A percentile compares a stretch with the other conserved stretches of the same genome.
phyloP scores from a whole-genome alignment of 345 rosid genomes.

The Streptanthus diversifolius region DNA sequence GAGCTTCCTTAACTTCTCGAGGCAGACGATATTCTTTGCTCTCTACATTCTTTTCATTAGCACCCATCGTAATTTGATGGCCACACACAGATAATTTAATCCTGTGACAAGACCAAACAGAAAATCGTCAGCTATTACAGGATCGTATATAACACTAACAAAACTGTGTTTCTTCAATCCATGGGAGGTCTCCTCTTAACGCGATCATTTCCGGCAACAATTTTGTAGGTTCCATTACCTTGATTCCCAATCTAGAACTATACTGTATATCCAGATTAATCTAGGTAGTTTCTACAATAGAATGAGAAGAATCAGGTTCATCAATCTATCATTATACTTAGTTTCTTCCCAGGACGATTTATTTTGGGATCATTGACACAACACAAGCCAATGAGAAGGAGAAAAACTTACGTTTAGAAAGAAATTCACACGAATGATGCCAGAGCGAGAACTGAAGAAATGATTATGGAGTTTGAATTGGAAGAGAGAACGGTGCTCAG shows the following conservation, averaged over 20 bases:
- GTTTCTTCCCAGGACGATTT: background rate
- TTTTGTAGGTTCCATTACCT: background rate
- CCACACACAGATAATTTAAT: background rate
- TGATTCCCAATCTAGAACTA: background rate
- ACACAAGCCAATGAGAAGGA: background rate
- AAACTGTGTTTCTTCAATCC: background rate
- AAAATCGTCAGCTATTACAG: background rate
- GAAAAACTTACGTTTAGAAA: conserved; percentile 7
- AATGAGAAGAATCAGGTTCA: background rate
- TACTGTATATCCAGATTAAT: background rate
- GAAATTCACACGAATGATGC: background rate
- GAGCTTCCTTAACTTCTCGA: conserved; percentile 46
- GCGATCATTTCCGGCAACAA: conserved; percentile 9
- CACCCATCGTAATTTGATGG: conserved; percentile 6
- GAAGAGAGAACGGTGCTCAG: background rate
- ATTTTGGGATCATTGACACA: background rate
- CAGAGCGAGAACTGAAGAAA: background rate
- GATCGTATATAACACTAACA: background rate
- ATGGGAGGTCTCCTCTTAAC: background rate
- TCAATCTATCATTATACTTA: background rate
- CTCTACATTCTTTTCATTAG: conserved; percentile 24
- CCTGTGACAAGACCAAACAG: background rate
- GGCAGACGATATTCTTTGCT: conserved; percentile 31
- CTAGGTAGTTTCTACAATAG: background rate
- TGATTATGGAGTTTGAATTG: background rate